Conservation (phyloP, 2,329 filamentous ascomycete genomes). For the Alternaria ventricosa region DNA sequence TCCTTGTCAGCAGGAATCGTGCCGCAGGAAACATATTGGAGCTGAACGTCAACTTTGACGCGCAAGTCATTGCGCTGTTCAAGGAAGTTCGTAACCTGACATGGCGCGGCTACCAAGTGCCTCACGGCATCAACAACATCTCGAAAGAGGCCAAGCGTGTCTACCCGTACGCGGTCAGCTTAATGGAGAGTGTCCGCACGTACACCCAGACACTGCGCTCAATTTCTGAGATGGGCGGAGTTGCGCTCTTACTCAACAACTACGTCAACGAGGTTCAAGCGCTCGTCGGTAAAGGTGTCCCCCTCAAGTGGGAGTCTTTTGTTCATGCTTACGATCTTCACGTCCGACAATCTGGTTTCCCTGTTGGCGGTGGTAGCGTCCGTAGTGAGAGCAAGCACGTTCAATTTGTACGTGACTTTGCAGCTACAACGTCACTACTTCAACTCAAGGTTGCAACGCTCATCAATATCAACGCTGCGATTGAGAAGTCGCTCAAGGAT, state of each 20-base stretch:
- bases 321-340: conserved; percentile 95
- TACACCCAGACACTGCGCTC: conserved; percentile 86
- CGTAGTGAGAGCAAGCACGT: conserved; percentile 87
- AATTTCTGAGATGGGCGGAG: conserved; percentile 84
- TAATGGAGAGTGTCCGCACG: conserved; percentile 98
- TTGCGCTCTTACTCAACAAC: conserved; percentile 84
- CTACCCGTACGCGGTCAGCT: conserved; percentile 94
- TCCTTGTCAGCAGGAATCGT: conserved; percentile 85
- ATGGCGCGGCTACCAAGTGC: conserved; percentile 94
- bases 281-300: conserved; percentile 84
- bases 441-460: conserved; percentile 86
- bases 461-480: conserved; percentile 76
- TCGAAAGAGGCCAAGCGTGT: conserved; percentile 99
- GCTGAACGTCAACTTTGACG: conserved; percentile 93
- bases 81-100: conserved; percentile 96
- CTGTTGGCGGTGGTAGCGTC: conserved; percentile 65
- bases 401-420: conserved; percentile 94
- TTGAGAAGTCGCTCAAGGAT: conserved; percentile 82
- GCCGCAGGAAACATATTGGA: conserved; percentile 90
- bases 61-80: conserved; percentile 95
- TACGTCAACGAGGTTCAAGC: conserved; percentile 90
- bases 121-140: conserved; percentile 91
- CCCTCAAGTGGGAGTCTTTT: conserved; percentile 95
- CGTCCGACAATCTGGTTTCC: conserved; percentile 67
- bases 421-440: conserved; percentile 81